These are phyloP conservation scores for Exobasidium cylindrosporum DNA, from an alignment of 1,284 basidiomycete species.

Conservation along the genomic window DNA sequence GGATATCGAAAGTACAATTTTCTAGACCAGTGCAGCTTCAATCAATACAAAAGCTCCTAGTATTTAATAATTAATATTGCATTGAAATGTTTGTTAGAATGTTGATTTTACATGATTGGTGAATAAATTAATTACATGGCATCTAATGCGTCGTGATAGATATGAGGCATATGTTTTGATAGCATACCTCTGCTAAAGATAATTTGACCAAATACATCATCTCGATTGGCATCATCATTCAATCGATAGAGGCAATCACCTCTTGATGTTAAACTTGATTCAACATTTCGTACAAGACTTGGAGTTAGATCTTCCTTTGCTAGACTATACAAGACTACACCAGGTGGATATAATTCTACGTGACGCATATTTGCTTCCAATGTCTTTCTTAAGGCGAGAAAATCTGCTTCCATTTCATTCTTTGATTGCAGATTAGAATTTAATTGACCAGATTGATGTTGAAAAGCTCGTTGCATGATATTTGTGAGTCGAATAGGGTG, in stretches of 20 bases:
- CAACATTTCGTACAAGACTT: neutral
- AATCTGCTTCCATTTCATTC: conserved; percentile 24
- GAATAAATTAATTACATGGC: conserved; percentile 11
- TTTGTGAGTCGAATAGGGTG: conserved; percentile 25
- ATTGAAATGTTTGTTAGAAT: neutral
- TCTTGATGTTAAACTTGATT: neutral
- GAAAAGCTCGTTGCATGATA: conserved; percentile 35
- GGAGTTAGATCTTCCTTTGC: conserved; percentile 63
- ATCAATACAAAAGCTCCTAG: neutral
- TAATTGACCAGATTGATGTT: conserved; percentile 21
- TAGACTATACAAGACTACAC: conserved; percentile 73
- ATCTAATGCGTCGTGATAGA: conserved; percentile 26
- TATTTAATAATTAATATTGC: neutral
- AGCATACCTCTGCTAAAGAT: conserved; percentile 78
- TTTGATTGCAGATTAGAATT: neutral
- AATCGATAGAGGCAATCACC: conserved; percentile 24
- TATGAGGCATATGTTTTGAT: conserved; percentile 63
- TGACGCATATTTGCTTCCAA: conserved; percentile 79
- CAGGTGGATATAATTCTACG: conserved; percentile 72
- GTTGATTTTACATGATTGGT: neutral
- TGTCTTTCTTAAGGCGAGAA: conserved; percentile 71
- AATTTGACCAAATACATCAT: conserved; percentile 72
- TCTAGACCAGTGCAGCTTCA: neutral
- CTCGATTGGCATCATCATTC: conserved; percentile 16
- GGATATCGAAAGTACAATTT: neutral